Base-by-base conservation (phyloP, 2,329 filamentous ascomycete species). In the Colletotrichum sp. region DNA sequence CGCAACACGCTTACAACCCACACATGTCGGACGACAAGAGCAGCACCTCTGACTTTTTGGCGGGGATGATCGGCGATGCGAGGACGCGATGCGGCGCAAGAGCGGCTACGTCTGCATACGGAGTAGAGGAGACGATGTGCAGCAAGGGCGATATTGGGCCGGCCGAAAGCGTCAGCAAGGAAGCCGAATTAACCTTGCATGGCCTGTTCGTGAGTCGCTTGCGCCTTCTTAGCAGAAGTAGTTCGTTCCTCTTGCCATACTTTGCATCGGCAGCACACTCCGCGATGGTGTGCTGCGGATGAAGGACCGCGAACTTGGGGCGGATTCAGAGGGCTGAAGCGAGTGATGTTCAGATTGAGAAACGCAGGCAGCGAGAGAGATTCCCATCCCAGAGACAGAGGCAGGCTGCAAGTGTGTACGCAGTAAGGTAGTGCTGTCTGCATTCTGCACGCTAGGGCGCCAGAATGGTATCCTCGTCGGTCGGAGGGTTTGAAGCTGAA, bases 261-360 rank as follows among this genome's bases (percentile, higher is more conserved):
- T 52, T 52, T 52, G 44, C 44, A 52, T 52, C 44, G 44, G 44
- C 44, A 52, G 44, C 44, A 52, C n/a, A 52, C 44, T 60, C 57
- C 57, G 30, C 26, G 18, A 60, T 32, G 28, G 36, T 34, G 64
- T 49, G 64, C 28, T 28, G 32, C 15, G 70, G 64, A 26, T 52
- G 36, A 57, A 44, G 16, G 44, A 69, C 55, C 26, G 55, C 24
- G 34, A 75, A 30, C 18, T 71, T 63, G 75, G 30, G 71, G 72
- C 55, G 71, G 71, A 74, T 57, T 26, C 55, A 26, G 30, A 69
- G 30, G 60, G 75, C 72, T 36, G 75, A 63, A 71, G 71, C 75
- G 71, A 69, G 36, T 70, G 67, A 67, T 75, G 71, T 75, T 75
- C 75, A 49, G 75, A 69, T 52, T 69, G 65, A 69, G 74, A 74